Evolutionary conservation across 768 basidiomycete genomes (phyloP), one percentile per base, ranked within the genome.

Genomic region (Rubroboletus satanas): DNA sequence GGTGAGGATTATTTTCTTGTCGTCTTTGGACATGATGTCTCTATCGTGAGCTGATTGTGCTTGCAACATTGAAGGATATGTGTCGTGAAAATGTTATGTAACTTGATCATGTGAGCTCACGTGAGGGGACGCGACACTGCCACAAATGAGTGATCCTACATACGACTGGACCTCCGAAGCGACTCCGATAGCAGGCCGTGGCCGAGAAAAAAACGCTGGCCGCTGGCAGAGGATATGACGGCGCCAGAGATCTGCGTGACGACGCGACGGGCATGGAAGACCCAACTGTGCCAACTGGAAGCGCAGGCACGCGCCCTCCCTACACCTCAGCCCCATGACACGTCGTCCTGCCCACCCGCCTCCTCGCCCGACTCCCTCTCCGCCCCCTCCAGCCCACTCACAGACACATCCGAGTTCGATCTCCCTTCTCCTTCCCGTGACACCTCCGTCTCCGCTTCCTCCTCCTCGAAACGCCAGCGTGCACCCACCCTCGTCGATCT

Each of bases 251-350:
- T 66, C 9, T 70, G 58, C 45, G 69, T 70, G 0, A 70, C 69
- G 1, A 70, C 69, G 9, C 61, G 69, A 17, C 64, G 57, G 8
- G 69, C 68, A 0, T 70, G 69, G 69, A 70, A 57, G 47, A 41
- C 46, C 0, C 69, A 70, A 26, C 48, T 64, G 23, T 51, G 49
- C 18, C 54, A 65, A 47, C 49, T 59, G 46, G 62, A 62, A 4
- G 11, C 26, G 0, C 49, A 54, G 9, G 1, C 51, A 35, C 44
- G 11, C 18, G 31, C 26, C 10, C 26, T 32, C 31, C 21, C 43
- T 6, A 23, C 21, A 26, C 26, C 41, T 7, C 50, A 21, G 9
- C 18, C 31, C 17, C 31, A 14, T 28, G 54, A 52, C 52, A 45
- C 53, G 11, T 39, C 57, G 11, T 39, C 57, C 11, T 44, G 28